Percentiles rank a stretch among this genome's conserved stretches.
Evolutionary conservation across 2,329 filamentous ascomycete genomes (phyloP).

Genomic region (Hypomyces rosellus): DNA sequence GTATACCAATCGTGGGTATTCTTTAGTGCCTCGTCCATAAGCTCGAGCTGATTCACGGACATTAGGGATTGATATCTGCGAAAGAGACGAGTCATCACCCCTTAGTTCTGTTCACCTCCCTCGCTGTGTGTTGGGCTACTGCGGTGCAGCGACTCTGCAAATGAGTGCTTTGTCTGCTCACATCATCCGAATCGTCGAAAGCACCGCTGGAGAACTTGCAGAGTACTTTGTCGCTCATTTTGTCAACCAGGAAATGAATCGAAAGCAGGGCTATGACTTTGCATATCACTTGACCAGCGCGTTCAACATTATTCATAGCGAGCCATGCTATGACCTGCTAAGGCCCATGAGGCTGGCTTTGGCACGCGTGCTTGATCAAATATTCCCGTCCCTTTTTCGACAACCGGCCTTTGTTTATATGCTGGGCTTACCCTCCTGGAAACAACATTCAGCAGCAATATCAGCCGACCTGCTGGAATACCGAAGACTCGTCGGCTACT

Average conservation of each 20-base stretch:
- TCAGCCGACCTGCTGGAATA: conserved; percentile 23
- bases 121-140: conserved; percentile 28
- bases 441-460: conserved; percentile 17
- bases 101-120: conserved; percentile 25
- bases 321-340: conserved; percentile 20
- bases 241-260: conserved; percentile 13
- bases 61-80: conserved; percentile 24
- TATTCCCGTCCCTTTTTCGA: conserved; percentile 19
- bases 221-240: conserved; percentile 14
- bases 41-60: neutral
- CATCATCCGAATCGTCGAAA: conserved; percentile 23
- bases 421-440: conserved; percentile 20
- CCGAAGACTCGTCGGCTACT: conserved; percentile 15
- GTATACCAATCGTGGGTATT: conserved; percentile 28
- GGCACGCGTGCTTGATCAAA: conserved; percentile 23
- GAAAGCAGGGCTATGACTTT: conserved; percentile 17
- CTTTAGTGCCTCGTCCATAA: neutral
- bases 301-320: conserved; percentile 22
- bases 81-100: conserved; percentile 17
- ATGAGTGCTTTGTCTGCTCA: conserved; percentile 22
- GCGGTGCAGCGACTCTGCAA: conserved; percentile 24
- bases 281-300: conserved; percentile 23
- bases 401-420: conserved; percentile 19
- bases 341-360: conserved; percentile 26
- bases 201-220: conserved; percentile 19